A percentile compares a stretch with the other conserved stretches of the same genome.
phyloP scores from a whole-genome alignment of 2,329 filamentous ascomycete species.

The Byssothecium circinans region DNA sequence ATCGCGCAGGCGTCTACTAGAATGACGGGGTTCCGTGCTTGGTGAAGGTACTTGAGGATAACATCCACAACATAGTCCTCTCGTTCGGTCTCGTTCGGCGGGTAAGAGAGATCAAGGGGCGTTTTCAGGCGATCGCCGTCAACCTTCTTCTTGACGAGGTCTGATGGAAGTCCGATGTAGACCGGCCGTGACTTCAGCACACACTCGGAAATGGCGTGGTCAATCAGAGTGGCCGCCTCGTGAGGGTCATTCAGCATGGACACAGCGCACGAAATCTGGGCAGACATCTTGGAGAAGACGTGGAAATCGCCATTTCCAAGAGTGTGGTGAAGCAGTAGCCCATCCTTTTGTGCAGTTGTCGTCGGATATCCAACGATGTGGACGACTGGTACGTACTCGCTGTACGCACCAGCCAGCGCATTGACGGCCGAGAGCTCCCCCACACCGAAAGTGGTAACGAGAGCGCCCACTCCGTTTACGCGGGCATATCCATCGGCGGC shows the following conservation, averaged over 20 bases:
- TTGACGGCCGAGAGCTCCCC: slow-evolving; percentile 53
- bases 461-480: slow-evolving; percentile 50
- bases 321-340: slow-evolving; percentile 51
- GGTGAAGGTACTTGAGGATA: slow-evolving; percentile 71
- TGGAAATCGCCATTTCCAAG: slow-evolving; percentile 69
- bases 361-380: slow-evolving; percentile 53
- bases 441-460: slow-evolving; percentile 53
- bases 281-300: slow-evolving; percentile 79
- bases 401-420: slow-evolving; percentile 51
- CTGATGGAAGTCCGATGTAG: slow-evolving; percentile 80
- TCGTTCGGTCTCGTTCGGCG: slow-evolving; percentile 67
- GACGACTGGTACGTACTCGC: slow-evolving; percentile 51
- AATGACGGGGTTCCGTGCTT: slow-evolving; percentile 74
- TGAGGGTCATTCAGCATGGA: slow-evolving; percentile 70
- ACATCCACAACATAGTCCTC: slow-evolving; percentile 84
- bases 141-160: slow-evolving; percentile 76
- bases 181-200: slow-evolving; percentile 75
- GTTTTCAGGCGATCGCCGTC: slow-evolving; percentile 72
- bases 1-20: slow-evolving; percentile 83
- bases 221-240: slow-evolving; percentile 74
- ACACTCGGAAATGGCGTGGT: slow-evolving; percentile 74
- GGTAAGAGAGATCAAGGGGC: slow-evolving; percentile 67
- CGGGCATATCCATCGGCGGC: slow-evolving; percentile 52
- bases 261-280: slow-evolving; percentile 69
- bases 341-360: slow-evolving; percentile 44